Evolutionary conservation across 2,329 filamentous ascomycete genomes (phyloP), one percentile per base, ranked within the genome.

Genomic region (Hymenoscyphus fructigenus): DNA sequence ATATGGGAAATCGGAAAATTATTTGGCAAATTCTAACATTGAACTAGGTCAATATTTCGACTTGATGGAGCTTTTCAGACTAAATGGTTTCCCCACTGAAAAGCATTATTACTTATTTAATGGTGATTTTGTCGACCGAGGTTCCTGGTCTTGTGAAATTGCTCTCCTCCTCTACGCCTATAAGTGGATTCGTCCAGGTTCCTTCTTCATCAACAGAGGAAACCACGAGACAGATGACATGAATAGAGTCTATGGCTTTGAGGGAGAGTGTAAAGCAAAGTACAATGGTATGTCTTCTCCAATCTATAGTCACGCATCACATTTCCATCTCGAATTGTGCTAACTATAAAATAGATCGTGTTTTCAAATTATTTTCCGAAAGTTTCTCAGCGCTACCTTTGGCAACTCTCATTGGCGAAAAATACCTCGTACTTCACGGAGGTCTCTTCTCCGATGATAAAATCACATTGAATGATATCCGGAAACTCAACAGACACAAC

Each of bases 171-270:
- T 99, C 23, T 99, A 97, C 78, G 91, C 94, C 56, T 96, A 97
- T 84, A 99, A 99, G 82, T 97, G 92, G 94, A 79, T 98, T 73
- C 88, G 91, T 62, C 95, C 95, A 7, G 86, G 88, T 55, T 87
- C 84, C 62, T 94, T 99, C 84, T 98, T 96, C 86, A 82, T 99
- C 69, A 99, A 99, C 83, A 88, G 95, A 67, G 95, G 95, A 72
- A 99, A 99, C 79, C 95, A 99, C 80, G 95, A 99, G 81, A 98
- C 95, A 59, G 94, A 98, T 76, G 94, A 97, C 79, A 99, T 99
- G 95, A 99, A 99, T 83, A 88, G 92, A 70, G 93, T 95, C 62
- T 99, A 99, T 76, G 95, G 95, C 20, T 99, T 99, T 74, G 95
- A 99, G 79, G 95, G 95, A 75, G 95, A 99, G 78, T 98, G 95